Base-by-base conservation (phyloP, 2,329 filamentous ascomycete species). In the Aquanectria penicillioides region DNA sequence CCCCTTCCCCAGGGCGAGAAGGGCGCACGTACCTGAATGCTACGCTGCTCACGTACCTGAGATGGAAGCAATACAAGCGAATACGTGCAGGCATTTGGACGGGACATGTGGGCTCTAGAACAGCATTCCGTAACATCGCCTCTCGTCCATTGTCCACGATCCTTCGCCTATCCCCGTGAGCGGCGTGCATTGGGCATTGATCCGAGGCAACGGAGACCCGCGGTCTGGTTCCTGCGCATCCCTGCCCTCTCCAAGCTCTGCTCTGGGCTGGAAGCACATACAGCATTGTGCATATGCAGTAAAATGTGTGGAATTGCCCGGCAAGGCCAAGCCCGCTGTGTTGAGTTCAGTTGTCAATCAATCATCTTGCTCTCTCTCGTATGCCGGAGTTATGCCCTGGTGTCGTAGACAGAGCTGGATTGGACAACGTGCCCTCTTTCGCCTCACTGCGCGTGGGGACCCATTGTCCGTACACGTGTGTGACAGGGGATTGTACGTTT, bases 391-490 rank as follows among this genome's bases (percentile, higher is more conserved):
- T 58, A 54, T 61, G 44, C 48, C 40, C 44, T 46, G 26, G 40
- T 13, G 17, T 34, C 17, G 36, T 31, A n/a, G 17, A 8, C 12
- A 18, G n/a, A n/a, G n/a, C n/a, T n/a, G n/a, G n/a, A n/a, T n/a
- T n/a, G n/a, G n/a, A n/a, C n/a, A n/a, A n/a, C n/a, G n/a, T n/a
- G n/a, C n/a, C n/a, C n/a, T n/a, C n/a, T n/a, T n/a, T n/a, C n/a
- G n/a, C n/a, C n/a, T n/a, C n/a, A 33, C 41, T 17, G 11, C n/a
- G 41, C 41, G 36, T 53, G 51, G 53, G 18, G 61, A 50, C 54
- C 43, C 61, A 56, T 58, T 53, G 44, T 51, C 41, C 61, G 60
- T 57, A 69, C 64, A 69, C 63, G 67, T 67, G 64, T 69, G 59
- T 50, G 47, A 53, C 64, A 61, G 61, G 57, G 66, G 57, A 57